These are phyloP conservation scores for Saturnispora serradocipensis DNA, from an alignment of 805 yeast genomes.

Conservation along the genomic window DNA sequence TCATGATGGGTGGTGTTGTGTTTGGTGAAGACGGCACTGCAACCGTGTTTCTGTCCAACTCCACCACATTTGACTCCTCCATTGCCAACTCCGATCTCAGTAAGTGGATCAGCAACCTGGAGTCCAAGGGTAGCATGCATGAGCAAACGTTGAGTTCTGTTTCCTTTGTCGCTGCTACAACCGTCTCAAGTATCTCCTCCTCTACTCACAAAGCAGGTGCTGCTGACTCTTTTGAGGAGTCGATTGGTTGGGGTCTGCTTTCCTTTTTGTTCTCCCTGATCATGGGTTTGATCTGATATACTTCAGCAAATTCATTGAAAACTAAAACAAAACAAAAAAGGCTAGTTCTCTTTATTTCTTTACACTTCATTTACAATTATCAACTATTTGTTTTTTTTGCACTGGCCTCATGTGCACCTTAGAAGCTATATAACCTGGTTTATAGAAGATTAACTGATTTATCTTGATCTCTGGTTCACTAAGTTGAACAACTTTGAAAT, in stretches of 20 bases:
- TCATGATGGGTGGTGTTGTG: constrained; percentile 65
- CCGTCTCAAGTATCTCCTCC: not conserved
- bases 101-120: constrained; percentile 34
- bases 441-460: too few relatives aligned
- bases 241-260: not conserved
- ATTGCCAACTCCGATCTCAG: constrained; percentile 36
- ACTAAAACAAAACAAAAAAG: too few relatives aligned
- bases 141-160: constrained; percentile 18
- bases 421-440: not conserved
- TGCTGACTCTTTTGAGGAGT: not conserved
- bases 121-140: constrained; percentile 12
- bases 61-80: constrained; percentile 39
- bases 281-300: not conserved
- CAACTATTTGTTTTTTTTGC: not conserved
- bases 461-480: too few relatives aligned
- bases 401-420: not conserved
- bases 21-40: constrained; percentile 55
- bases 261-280: not conserved
- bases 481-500: not conserved
- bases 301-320: too few relatives aligned
- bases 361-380: too few relatives aligned
- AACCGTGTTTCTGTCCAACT: constrained; percentile 50
- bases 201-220: constrained; percentile 1
- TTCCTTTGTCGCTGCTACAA: constrained; percentile 5
- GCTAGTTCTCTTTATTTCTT: too few relatives aligned